Base-by-base conservation (phyloP, 768 basidiomycete species). In the Sporobolomyces roseus region DNA sequence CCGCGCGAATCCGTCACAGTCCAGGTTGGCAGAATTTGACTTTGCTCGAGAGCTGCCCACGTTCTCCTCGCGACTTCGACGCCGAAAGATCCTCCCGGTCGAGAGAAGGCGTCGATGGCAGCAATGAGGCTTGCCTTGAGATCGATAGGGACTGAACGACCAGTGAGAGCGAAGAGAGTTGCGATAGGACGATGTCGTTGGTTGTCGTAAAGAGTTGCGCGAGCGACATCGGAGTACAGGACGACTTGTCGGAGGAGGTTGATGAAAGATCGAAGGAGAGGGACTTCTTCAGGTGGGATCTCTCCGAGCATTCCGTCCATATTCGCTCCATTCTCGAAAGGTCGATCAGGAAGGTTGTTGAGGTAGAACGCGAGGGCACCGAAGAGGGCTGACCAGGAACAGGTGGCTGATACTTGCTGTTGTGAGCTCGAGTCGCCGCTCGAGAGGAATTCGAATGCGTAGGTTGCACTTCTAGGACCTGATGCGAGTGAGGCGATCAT, bases 61-160 rank as follows among this genome's bases (percentile, higher is more conserved):
- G 92, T 86, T 6, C 85, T 84, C 76, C 85, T 86, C 78, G 90
- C 90, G 45, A 92, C 85, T 75, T 93, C 90, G 17, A 88, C 84
- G 9, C 89, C 90, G 29, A 76, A 62, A 10, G 72, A 46, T 1
- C 72, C 74, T 0, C 89, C 90, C 10, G 90, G 87, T 61, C 85
- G 83, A 68, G 90, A 89, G 79, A 94, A 93, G 2, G 90, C 86
- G 9, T 88, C 84, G 12, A 93, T 80, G 0, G 90, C 85, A 48
- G 89, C 85, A 70, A 93, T 89, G 5, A 93, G 80, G 0, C 88
- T 85, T 8, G 90, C 92, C 73, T 94, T 94, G 56, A 94, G 82
- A 74, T 93, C 90, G n/a, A 93, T 82, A 1, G 91, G 90, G n/a
- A 93, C 83, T 16, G 87, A 83, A 1, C 90, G 82, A 3, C 89